A percentile compares a stretch with the other conserved stretches of the same genome.
These are phyloP conservation scores for Stemphylium beticola DNA, from an alignment of 2,329 filamentous ascomycete genomes.

Conservation along the genomic window DNA sequence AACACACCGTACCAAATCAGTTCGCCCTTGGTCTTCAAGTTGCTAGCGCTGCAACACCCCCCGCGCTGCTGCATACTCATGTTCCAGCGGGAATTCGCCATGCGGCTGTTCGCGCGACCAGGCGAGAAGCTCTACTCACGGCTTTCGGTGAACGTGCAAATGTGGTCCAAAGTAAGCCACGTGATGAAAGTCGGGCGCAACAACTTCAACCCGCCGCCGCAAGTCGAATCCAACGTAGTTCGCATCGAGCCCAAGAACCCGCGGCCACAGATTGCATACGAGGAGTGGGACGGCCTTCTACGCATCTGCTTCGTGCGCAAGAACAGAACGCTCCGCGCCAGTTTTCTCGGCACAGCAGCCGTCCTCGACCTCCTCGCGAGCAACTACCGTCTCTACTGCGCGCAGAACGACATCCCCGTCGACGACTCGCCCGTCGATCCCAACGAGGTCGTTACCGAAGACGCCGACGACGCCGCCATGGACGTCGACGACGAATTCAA, in stretches of 20 bases:
- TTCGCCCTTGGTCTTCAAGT: slow-evolving; percentile 87
- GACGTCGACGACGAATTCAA: slow-evolving; percentile 58
- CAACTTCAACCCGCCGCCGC: slow-evolving; percentile 94
- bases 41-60: slow-evolving; percentile 80
- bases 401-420: slow-evolving; percentile 79
- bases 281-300: slow-evolving; percentile 92
- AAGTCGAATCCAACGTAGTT: slow-evolving; percentile 90
- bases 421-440: slow-evolving; percentile 63
- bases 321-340: slow-evolving; percentile 86
- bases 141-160: slow-evolving; percentile 91
- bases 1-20: slow-evolving; percentile 85
- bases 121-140: slow-evolving; percentile 89
- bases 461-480: slow-evolving; percentile 52
- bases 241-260: slow-evolving; percentile 87
- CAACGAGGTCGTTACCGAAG: slow-evolving; percentile 47
- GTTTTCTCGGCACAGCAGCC: slow-evolving; percentile 79
- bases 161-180: slow-evolving; percentile 76
- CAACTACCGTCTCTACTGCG: slow-evolving; percentile 91
- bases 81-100: slow-evolving; percentile 95
- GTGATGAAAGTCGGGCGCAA: slow-evolving; percentile 95
- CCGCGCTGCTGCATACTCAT: slow-evolving; percentile 88
- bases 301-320: slow-evolving; percentile 83
- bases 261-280: slow-evolving; percentile 85
- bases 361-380: slow-evolving; percentile 82
- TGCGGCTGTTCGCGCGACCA: slow-evolving; percentile 85